Conservation (phyloP, 73 alveolate genomes). For the Stentor coeruleus region DNA sequence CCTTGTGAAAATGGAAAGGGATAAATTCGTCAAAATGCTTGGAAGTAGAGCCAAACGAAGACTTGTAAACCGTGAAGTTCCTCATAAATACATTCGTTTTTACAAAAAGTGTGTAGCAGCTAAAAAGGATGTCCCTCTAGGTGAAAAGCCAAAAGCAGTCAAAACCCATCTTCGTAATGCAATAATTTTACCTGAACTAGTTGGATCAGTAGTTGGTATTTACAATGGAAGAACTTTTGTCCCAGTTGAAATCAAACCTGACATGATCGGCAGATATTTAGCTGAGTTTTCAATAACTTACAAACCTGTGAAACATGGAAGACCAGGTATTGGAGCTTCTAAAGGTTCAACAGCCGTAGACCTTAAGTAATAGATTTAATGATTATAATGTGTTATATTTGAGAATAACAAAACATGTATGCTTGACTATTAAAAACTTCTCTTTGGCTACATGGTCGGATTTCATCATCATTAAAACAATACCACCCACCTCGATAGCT, state of each 20-base stretch:
- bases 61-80: conserved; percentile 62
- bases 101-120: conserved; percentile 65
- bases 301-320: conserved; percentile 83
- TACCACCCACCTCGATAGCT: background rate
- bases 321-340: conserved; percentile 89
- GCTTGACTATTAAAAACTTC: too few relatives aligned
- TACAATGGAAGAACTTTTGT: conserved; percentile 86
- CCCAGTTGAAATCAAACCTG: conserved; percentile 92
- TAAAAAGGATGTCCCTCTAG: conserved; percentile 74
- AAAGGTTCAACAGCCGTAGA: background rate
- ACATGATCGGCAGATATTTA: conserved; percentile 91
- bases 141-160: conserved; percentile 94
- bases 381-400: too few relatives aligned
- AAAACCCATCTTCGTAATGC: conserved; percentile 94
- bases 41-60: conserved; percentile 80
- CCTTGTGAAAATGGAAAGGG: conserved; percentile 60
- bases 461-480: background rate
- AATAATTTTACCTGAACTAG: conserved; percentile 90
- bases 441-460: too few relatives aligned
- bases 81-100: conserved; percentile 69
- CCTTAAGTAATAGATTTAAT: conserved; percentile 22
- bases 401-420: too few relatives aligned
- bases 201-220: conserved; percentile 88
- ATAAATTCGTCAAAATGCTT: conserved; percentile 64
- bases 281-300: conserved; percentile 84